phyloP scores from a whole-genome alignment of 1,284 basidiomycete species.

The Heterobasidion occidentale region DNA sequence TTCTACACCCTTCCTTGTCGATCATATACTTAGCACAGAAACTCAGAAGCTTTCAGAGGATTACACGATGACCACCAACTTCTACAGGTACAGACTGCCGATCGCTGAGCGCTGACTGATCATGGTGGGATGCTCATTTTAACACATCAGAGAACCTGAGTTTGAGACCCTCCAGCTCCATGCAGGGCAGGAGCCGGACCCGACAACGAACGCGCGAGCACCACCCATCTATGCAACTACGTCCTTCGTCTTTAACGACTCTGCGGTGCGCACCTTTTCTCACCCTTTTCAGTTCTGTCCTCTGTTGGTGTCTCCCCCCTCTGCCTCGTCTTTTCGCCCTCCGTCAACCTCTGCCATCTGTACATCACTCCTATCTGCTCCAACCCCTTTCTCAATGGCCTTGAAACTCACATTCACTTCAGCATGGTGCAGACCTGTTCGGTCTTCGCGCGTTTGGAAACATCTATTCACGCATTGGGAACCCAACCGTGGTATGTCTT shows the following conservation, averaged over 20 bases:
- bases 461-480: conserved; percentile 75
- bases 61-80: not conserved
- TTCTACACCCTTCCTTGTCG: not conserved
- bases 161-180: conserved; percentile 83
- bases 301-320: not conserved
- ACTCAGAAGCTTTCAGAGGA: not conserved
- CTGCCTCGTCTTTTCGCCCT: too few relatives aligned
- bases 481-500: conserved; percentile 70
- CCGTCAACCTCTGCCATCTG: not conserved
- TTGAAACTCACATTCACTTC: not conserved
- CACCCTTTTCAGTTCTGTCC: not conserved
- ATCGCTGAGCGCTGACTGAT: not conserved
- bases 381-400: not conserved
- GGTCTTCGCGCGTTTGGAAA: conserved; percentile 66
- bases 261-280: conserved; percentile 34
- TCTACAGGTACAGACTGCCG: not conserved
- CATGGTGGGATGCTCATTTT: not conserved
- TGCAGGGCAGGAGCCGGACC: conserved; percentile 70
- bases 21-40: not conserved
- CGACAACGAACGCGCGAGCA: conserved; percentile 71
- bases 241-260: conserved; percentile 78
- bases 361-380: not conserved
- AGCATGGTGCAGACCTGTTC: conserved; percentile 84
- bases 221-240: conserved; percentile 78
- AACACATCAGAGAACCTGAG: conserved; percentile 48